Base-by-base conservation (phyloP, 2,329 filamentous ascomycete species). In the Epichloe sibirici region DNA sequence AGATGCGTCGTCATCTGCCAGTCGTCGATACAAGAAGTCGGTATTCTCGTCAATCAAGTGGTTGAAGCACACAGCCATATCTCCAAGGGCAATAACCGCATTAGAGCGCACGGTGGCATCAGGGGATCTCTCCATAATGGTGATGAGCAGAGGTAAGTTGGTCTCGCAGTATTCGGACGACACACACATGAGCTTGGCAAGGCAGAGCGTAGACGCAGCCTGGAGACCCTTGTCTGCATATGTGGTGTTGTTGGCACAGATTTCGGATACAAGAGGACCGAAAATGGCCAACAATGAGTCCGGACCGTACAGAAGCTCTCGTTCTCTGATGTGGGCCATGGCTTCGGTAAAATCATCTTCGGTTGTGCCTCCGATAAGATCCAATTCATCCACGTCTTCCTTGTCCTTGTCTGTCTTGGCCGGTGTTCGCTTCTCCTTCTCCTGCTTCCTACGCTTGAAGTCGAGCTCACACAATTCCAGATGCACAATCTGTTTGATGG, bases 11-110 rank as follows among this genome's bases (percentile, higher is more conserved):
- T 80, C 74, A 63, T 98, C 94, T 15, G 93, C 94, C 7, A 98
- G 78, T 17, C 94, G 83, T 21, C 93, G 85, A 70, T 98, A 98
- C 43, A 98, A 71, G 74, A 97, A 98, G 66, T 98, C 93, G 0
- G 93, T 98, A 69, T 98, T 97, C 71, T 98, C 94, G 64, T 98
- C 94, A 60, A 98, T 96, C 48, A 98, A 80, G 64, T 98, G 93
- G 65, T 98, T 98, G 78, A 98, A 98, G 77, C 90, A 96, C 23
- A 98, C 93, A 0, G 94, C 94, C 93, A 98, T 98, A 65, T 98
- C 93, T 40, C 93, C 93, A 0, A 98, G 81, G 0, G 93, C 91
- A 60, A 98, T 95, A 17, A 98, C 94, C 9, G 94, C 88, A 65
- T 98, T 98, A 61, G 88, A 95, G 49, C 93, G 85, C 40, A 95